Evolutionary conservation across 169 alveolate species (phyloP).

Genomic region (Hepatocystis sp.): DNA sequence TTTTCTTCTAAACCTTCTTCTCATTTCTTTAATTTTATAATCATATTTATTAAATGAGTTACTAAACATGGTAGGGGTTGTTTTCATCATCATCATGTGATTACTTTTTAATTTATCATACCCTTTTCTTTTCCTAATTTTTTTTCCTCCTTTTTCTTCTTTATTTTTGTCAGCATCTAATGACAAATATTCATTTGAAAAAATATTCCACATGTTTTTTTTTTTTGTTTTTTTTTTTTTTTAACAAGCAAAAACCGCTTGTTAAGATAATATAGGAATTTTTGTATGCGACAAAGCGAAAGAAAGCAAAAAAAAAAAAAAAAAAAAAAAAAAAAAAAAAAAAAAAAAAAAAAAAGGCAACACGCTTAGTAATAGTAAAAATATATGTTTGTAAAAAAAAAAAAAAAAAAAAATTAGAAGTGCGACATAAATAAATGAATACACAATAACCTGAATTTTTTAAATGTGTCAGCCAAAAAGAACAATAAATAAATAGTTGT

Average conservation of each 20-base stretch:
- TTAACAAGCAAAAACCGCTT: neutral
- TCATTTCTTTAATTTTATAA: slow-evolving; percentile 18
- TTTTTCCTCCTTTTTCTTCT: slow-evolving; percentile 36
- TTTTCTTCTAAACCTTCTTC: slow-evolving; percentile 34
- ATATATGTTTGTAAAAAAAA: no score
- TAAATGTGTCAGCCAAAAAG: no score
- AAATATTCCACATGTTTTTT: slow-evolving; percentile 64
- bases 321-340: no score
- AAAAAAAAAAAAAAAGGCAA: no score
- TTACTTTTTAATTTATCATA: slow-evolving; percentile 9
- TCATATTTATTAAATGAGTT: slow-evolving; percentile 18
- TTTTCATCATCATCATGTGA: slow-evolving; percentile 3
- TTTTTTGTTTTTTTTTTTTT: no score
- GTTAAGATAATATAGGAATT: neutral
- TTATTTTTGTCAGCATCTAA: slow-evolving; percentile 18
- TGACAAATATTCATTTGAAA: slow-evolving; percentile 46
- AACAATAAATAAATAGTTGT: no score
- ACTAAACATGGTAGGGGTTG: slow-evolving; percentile 6
- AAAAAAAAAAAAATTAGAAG: no score
- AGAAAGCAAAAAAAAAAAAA: no score
- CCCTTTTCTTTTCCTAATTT: slow-evolving; percentile 5
- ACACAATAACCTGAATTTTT: no score
- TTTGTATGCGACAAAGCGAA: neutral
- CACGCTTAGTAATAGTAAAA: no score
- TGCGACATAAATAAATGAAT: no score